Base-by-base conservation (phyloP, 495 filamentous ascomycete species). In the Talaromyces liani region DNA sequence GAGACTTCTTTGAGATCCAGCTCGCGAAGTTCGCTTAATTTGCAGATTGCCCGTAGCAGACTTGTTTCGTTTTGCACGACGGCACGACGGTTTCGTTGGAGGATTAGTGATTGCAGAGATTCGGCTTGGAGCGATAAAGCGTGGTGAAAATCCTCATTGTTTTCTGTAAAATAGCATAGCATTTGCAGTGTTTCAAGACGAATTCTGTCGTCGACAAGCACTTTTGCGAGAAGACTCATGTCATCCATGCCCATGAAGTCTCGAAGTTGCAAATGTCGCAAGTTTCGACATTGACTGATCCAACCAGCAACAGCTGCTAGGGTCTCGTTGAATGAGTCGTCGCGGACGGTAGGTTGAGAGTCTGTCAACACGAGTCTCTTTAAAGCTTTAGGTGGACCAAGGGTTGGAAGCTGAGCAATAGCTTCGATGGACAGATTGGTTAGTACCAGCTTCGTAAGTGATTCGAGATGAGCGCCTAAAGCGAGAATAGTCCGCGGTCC, bases 401-500 rank as follows among this genome's bases (percentile, higher is more conserved):
- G 56, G 4, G 65, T 69, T 22, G 70, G 58, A 24, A 73, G 62
- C 55, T 66, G 63, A 31, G 66, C 65, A 34, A 88, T 78, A 16
- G 79, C 72, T 3, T 79, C 68, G 18, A 74, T 72, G 6, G 69
- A 68, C 20, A 91, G 75, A 57, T 76, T 80, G 53, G 74, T 71
- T 2, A 91, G 72, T 63, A 78, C 75, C 14, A 92, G 75, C 18
- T 75, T 74, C 55, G 73, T 81, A 22, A 93, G 72, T 9, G 87
- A 85, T 14, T 73, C 59, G 3, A 79, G 67, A 67, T 92, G 89
- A 22, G 69, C 67, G 56, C 76, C 80, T n/a, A 93, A 64, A 3
- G 85, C 84, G 49, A 77, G 70, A 49, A 89, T 83, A 5, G 83
- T 84, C 53, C 85, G 77, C 4, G 73, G 67, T 5, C 79, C 82